These are phyloP conservation scores for Diplotaxis tenuifolia DNA, from an alignment of 345 rosid species.

Conservation along the genomic window DNA sequence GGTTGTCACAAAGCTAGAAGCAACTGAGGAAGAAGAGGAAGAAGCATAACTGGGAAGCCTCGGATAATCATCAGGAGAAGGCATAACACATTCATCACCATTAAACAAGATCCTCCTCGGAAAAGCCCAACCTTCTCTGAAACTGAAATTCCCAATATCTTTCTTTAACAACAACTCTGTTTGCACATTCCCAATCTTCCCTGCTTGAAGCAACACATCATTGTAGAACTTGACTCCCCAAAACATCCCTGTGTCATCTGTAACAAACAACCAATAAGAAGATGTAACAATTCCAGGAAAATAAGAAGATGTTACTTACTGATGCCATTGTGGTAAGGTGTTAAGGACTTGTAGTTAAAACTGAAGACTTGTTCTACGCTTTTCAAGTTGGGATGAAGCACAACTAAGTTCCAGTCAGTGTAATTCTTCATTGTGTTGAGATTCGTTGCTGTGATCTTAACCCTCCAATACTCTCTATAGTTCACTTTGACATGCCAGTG, in stretches of 20 bases:
- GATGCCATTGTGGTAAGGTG: conserved; percentile 42
- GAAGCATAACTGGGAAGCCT: conserved; percentile 49
- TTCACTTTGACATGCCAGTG: conserved; percentile 92
- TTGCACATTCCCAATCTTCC: conserved; percentile 63
- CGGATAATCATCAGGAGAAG: conserved; percentile 73
- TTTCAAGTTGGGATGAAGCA: conserved; percentile 70
- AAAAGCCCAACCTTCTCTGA: conserved; percentile 86
- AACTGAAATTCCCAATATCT: conserved; percentile 53
- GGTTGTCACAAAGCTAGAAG: neutral
- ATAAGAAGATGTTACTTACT: conserved; percentile 44
- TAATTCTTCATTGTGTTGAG: conserved; percentile 62
- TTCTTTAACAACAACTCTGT: conserved; percentile 66
- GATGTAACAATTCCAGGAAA: neutral
- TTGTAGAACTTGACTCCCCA: conserved; percentile 80
- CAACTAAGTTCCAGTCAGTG: conserved; percentile 78
- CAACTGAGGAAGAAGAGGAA: neutral
- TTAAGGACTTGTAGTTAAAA: conserved; percentile 66
- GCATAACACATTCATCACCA: conserved; percentile 95
- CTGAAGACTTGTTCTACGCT: conserved; percentile 62
- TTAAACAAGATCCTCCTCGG: conserved; percentile 73
- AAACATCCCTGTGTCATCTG: conserved; percentile 85
- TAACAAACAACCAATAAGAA: conserved; percentile 4
- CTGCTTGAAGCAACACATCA: conserved; percentile 67
- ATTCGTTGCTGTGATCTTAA: conserved; percentile 66
- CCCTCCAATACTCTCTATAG: conserved; percentile 78